Evolutionary conservation across 257 asterid species (phyloP).

Genomic region (Nicotiana knightiana): DNA sequence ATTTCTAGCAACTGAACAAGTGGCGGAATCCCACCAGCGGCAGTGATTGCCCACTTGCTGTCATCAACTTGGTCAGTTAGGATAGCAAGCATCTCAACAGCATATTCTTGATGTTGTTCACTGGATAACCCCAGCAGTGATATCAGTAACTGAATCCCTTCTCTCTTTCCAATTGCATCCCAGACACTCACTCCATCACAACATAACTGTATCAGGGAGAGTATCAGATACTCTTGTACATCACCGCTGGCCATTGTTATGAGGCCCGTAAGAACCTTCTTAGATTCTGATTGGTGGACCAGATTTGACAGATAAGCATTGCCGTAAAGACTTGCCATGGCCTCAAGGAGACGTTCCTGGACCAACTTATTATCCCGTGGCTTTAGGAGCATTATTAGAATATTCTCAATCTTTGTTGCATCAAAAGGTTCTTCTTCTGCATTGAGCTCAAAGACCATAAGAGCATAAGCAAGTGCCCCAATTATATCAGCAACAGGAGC

Average conservation of each 20-base stretch:
- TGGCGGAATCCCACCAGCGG: constrained; percentile 95
- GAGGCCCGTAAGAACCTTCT: constrained; percentile 73
- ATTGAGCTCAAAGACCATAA: constrained; percentile 54
- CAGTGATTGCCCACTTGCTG: constrained; percentile 96
- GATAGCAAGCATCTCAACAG: constrained; percentile 70
- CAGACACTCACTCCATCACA: constrained; percentile 48
- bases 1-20: constrained; percentile 67
- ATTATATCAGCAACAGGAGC: constrained; percentile 86
- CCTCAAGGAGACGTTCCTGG: constrained; percentile 83
- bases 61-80: constrained; percentile 76
- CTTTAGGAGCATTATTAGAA: constrained; percentile 59
- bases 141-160: constrained; percentile 80
- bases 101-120: constrained; percentile 78
- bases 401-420: constrained; percentile 47
- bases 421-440: constrained; percentile 43
- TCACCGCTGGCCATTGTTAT: constrained; percentile 64
- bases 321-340: constrained; percentile 70
- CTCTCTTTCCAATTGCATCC: constrained; percentile 89
- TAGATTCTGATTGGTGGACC: constrained; percentile 57
- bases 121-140: constrained; percentile 71
- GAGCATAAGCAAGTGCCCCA: constrained; percentile 84
- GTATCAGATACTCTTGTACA: constrained; percentile 61
- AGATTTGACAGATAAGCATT: constrained; percentile 40
- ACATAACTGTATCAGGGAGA: constrained; percentile 49
- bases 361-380: constrained; percentile 81